A percentile compares a stretch with the other conserved stretches of the same genome.
Evolutionary conservation across 2,329 filamentous ascomycete genomes (phyloP).

Genomic region (Coleophoma crateriformis): DNA sequence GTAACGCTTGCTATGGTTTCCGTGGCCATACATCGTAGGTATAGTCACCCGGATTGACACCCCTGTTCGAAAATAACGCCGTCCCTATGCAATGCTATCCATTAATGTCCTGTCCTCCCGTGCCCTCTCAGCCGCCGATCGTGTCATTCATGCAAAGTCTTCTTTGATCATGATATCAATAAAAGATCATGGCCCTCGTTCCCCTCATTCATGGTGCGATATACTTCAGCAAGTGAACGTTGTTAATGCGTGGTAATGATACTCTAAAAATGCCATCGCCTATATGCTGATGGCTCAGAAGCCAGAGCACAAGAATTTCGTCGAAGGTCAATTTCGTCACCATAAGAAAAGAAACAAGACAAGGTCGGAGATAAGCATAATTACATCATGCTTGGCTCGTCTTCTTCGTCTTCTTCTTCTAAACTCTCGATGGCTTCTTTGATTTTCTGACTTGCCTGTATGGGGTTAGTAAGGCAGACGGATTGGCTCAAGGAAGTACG

Average conservation of each 20-base stretch:
- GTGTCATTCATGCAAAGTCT: not conserved
- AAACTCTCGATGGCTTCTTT: conserved; percentile 95
- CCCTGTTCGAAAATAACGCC: not conserved
- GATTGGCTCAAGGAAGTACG: conserved; percentile 19
- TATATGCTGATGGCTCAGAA: not conserved
- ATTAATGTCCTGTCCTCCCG: not conserved
- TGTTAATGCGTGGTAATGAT: not conserved
- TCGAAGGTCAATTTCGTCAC: not conserved
- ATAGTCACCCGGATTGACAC: too few species aligned
- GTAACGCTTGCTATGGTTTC: too few species aligned
- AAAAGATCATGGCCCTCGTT: not conserved
- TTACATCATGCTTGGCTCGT: conserved; percentile 49
- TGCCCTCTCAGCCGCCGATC: not conserved
- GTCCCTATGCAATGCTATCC: not conserved
- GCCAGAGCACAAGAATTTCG: not conserved
- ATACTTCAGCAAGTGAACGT: too few species aligned
- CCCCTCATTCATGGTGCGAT: too few species aligned
- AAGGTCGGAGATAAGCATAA: not conserved
- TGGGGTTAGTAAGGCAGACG: conserved; percentile 7
- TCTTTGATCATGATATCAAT: not conserved
- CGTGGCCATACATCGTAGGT: too few species aligned
- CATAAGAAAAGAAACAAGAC: not conserved
- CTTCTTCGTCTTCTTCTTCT: conserved; percentile 70
- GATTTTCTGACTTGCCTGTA: conserved; percentile 82
- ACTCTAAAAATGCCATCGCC: not conserved